Base-by-base conservation (phyloP, 306 rosid genomes). In the Spatholobus suberectus region DNA sequence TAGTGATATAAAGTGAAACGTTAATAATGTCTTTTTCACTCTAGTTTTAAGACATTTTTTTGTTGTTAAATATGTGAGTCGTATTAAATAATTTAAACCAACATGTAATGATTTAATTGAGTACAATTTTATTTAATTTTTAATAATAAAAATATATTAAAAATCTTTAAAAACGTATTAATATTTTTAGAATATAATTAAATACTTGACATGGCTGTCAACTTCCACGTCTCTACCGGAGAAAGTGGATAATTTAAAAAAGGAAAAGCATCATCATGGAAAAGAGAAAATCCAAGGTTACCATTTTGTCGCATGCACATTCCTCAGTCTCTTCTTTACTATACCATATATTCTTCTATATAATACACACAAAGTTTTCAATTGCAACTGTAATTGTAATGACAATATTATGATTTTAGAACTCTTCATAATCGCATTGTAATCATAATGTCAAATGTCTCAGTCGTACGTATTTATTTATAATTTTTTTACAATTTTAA, bases 271-370 rank as follows among this genome's bases (percentile, higher is more conserved):
- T 80, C 68, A 70, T 70, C 3, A 38, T 79, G 80, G 5, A 58
- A 29, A 52, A 47, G 66, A 52, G 79, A 75, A 75, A 77, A 72
- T 7, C 37, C 63, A 71, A 77, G 75, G 76, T 83, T 83, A 49
- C 83, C 70, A 71, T 62, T 83, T 61, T 83, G 49, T 59, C 61
- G 29, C 32, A 51, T 32, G 23, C 67, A 27, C 46, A 55, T 74
- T 44, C 62, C 55, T 14, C 27, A 0, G 2, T 21, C 57, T 23
- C 4, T 32, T 21, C 20, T 41, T 78, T 46, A 5, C 15, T 43
- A 7, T 49, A 8, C 18, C 54, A 40, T 69, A 69, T 69, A 41
- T 41, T 68, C 47, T 5, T 20, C 34, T 20, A 10, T 2, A 20
- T 11, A 20, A 68, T 21, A 68, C 73, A 68, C 51, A 26, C 37